Conservation (phyloP, 2,329 filamentous ascomycete species). For the Ophiostoma novo-ulmi region DNA sequence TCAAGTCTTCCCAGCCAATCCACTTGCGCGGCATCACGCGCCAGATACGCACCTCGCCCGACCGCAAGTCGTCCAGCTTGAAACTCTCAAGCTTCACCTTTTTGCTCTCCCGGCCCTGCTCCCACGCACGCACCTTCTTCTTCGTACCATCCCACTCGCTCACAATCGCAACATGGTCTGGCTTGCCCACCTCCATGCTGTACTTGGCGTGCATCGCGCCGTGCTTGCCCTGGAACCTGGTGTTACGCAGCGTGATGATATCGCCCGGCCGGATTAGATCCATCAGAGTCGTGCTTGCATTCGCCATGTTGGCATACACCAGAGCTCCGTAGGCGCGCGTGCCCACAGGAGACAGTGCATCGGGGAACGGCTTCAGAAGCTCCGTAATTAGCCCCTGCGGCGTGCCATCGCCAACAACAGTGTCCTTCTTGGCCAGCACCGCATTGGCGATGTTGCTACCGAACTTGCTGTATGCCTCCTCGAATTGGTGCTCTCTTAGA, state of each 20-base stretch:
- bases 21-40: slow-evolving; percentile 86
- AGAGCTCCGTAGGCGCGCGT: slow-evolving; percentile 83
- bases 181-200: slow-evolving; percentile 76
- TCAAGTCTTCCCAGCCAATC: slow-evolving; percentile 94
- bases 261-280: slow-evolving; percentile 92
- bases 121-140: slow-evolving; percentile 94
- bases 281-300: slow-evolving; percentile 81
- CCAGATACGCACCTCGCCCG: slow-evolving; percentile 96
- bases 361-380: slow-evolving; percentile 66
- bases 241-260: slow-evolving; percentile 87
- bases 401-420: slow-evolving; percentile 76
- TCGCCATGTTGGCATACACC: slow-evolving; percentile 91
- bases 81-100: slow-evolving; percentile 95
- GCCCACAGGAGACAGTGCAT: slow-evolving; percentile 78
- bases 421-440: slow-evolving; percentile 67
- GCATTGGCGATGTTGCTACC: slow-evolving; percentile 72
- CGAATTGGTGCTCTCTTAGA: slow-evolving; percentile 87
- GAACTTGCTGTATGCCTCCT: slow-evolving; percentile 75
- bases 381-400: slow-evolving; percentile 73
- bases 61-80: slow-evolving; percentile 83
- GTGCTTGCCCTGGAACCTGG: slow-evolving; percentile 90
- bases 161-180: slow-evolving; percentile 84
- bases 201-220: slow-evolving; percentile 96
- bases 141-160: slow-evolving; percentile 97
- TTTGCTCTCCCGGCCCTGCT: slow-evolving; percentile 87